Evolutionary conservation across 2,329 filamentous ascomycete genomes (phyloP), one percentile per base, ranked within the genome.

Genomic region (Penicillium sclerotiorum): DNA sequence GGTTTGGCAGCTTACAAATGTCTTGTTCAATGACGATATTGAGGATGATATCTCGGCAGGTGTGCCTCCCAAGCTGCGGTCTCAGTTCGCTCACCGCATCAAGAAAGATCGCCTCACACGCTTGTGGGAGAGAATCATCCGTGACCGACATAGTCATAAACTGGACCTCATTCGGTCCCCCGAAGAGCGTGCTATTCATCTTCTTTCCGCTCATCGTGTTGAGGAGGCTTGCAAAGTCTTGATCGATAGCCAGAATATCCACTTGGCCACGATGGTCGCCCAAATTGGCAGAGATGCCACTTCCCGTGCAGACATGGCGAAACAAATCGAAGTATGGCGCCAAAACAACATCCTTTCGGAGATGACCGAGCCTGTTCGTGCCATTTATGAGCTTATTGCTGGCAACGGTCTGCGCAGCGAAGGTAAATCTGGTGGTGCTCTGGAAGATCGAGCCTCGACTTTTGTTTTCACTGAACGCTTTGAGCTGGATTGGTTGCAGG

Each of bases 401-500:
- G 94, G 95, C 30, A 94, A 96, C 57, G 86, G 90, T n/a, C 87
- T 89, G 56, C 82, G 86, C 22, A 92, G 89, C 51, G 83, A 91
- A 58, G 94, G 93, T 9, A 86, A 88, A 64, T 64, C 68, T 1
- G 87, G 84, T 57, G 85, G 82, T 6, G 83, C 89, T 1, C 74
- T 87, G 8, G 94, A 97, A 69, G 90, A 97, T 71, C 86, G 88
- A 37, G 81, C 87, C 32, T 81, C 86, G 12, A 87, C 87, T 0
- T 96, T 99, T 65, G 80, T 85, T 46, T 89, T 99, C 57, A 89
- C 90, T 1, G 82, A 88, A 61, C 86, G 86, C 39, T 99, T 96
- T 67, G 84, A 84, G 4, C 78, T 99, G 28, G 89, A 95, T 67
- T 99, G 94, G 94, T 86, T 90, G 68, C 92, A 95, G 65, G 87